Percentiles rank a stretch among this genome's conserved stretches.
Evolutionary conservation across 148 eudicot genomes (phyloP).

Genomic region (Salicornia ramosissima): DNA sequence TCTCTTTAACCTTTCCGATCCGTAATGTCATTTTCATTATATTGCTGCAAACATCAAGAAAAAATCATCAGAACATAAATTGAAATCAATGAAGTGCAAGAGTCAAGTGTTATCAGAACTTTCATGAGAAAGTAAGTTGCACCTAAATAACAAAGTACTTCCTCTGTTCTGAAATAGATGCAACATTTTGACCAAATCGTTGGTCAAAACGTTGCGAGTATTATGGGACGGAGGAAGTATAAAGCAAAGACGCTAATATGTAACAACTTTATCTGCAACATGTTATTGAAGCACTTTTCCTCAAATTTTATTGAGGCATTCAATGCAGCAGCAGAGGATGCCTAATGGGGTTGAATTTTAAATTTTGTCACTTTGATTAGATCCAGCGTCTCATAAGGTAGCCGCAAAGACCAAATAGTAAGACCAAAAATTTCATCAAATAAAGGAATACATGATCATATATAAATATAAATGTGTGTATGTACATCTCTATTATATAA

Average conservation of each 20-base stretch:
- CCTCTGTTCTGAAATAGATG: too few relatives aligned
- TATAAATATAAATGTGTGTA: too few relatives aligned
- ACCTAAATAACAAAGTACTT: not conserved
- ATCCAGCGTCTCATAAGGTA: not conserved
- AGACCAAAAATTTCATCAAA: not conserved
- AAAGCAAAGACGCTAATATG: not conserved
- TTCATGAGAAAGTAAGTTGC: conserved; percentile 3
- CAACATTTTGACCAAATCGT: too few relatives aligned
- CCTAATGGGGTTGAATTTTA: not conserved
- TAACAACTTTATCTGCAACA: too few relatives aligned
- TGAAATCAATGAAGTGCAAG: not conserved
- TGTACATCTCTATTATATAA: too few relatives aligned
- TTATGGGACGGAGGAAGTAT: too few relatives aligned
- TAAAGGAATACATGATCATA: too few relatives aligned
- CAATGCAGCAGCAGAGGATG: not conserved
- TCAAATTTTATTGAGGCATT: not conserved
- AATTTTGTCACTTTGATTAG: not conserved
- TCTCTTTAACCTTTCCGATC: conserved; percentile 68
- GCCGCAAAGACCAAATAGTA: not conserved
- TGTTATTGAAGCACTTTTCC: not conserved
- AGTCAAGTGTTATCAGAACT: not conserved
- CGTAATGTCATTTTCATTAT: conserved; percentile 84
- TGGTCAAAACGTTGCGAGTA: too few relatives aligned
- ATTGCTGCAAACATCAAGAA: conserved; percentile 53
- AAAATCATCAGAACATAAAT: conserved; percentile 1